Base-by-base conservation (phyloP, 192 early-diverging fungal species). In the Umbelopsis sp. region DNA sequence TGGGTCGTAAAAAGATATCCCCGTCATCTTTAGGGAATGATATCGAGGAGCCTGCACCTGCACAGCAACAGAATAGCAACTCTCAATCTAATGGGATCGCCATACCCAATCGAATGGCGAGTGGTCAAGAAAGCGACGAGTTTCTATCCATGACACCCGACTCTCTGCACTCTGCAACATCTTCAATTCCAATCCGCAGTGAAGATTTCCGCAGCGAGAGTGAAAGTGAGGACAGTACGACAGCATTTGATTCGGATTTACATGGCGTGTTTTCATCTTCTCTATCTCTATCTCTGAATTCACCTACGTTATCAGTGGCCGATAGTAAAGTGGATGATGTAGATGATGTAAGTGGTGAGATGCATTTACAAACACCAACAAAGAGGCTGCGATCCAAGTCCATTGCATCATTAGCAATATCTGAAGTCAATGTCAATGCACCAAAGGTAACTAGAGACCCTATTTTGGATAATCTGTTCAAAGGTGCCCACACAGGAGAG, bases 361-460 rank as follows among this genome's bases (percentile, higher is more conserved):
- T 61, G 5, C 55, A 3, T 27, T 61, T 30, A 33, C 18, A 25
- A 11, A 61, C 55, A 7, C 27, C 55, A 1, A 35, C 55, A 3
- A 61, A 61, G 3, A 25, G 69, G 6, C 41, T 75, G 3, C 47
- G 68, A 21, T 23, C 68, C 12, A 75, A 75, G 53, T 70, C 68
- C 30, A 27, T 25, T 12, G 74, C 74, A 10, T 75, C 68, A 10
- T 46, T 64, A 9, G 74, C 64, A 23, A 33, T 70, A n/a, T 70
- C 69, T 1, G 50, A 52, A 46, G 69, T 75, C 12, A 70, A 75
- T 49, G 64, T 75, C 27, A 61, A 35, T 33, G 55, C 55, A 35
- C 55, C 55, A 3, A 61, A 23, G 16, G 55, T 35, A 5, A 18
- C 25, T 16, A 30, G 2, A 11, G 55, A 61, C 15, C 27, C 11